Conservation (phyloP, 805 yeast genomes). For the Kodamaea sagamina region DNA sequence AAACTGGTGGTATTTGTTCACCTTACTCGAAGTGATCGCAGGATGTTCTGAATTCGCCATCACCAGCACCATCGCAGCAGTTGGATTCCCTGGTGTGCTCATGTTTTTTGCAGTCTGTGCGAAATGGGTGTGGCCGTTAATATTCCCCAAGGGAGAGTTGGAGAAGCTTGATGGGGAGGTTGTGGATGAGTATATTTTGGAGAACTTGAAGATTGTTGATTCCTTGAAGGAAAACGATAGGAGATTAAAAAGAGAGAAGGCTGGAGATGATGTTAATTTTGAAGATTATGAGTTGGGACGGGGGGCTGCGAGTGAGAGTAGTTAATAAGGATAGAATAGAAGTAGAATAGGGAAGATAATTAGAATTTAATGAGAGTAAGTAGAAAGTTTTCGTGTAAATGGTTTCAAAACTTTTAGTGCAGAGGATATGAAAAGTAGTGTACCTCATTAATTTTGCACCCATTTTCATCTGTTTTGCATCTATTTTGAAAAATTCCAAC, state of each 20-base stretch:
- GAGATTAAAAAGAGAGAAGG: conserved; percentile 1
- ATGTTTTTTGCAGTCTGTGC: conserved; percentile 69
- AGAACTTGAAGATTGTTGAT: conserved; percentile 38
- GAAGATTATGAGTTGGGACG: conserved; percentile 5
- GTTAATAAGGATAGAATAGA: conserved; percentile 1
- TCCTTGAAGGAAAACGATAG: conserved; percentile 8
- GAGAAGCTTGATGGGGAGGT: conserved; percentile 64
- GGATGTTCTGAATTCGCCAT: conserved; percentile 82
- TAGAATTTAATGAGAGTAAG: too few relatives aligned
- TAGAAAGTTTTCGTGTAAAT: too few relatives aligned
- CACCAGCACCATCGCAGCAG: conserved; percentile 84
- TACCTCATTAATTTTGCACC: too few relatives aligned
- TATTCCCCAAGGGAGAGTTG: conserved; percentile 65
- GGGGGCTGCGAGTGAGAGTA: conserved; percentile 9
- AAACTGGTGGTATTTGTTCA: conserved; percentile 57
- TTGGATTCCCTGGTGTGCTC: conserved; percentile 89
- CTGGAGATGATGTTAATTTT: conserved; percentile 7
- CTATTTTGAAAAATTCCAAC: not conserved
- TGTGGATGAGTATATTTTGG: conserved; percentile 56
- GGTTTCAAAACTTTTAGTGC: too few relatives aligned
- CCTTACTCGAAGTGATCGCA: conserved; percentile 61
- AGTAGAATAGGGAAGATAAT: too few relatives aligned
- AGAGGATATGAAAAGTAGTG: too few relatives aligned
- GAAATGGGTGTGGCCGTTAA: conserved; percentile 55
- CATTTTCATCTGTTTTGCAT: not conserved